A percentile compares a stretch with the other conserved stretches of the same genome.
phyloP scores from a whole-genome alignment of 331 rosid species.

The Spiraea crenata region DNA sequence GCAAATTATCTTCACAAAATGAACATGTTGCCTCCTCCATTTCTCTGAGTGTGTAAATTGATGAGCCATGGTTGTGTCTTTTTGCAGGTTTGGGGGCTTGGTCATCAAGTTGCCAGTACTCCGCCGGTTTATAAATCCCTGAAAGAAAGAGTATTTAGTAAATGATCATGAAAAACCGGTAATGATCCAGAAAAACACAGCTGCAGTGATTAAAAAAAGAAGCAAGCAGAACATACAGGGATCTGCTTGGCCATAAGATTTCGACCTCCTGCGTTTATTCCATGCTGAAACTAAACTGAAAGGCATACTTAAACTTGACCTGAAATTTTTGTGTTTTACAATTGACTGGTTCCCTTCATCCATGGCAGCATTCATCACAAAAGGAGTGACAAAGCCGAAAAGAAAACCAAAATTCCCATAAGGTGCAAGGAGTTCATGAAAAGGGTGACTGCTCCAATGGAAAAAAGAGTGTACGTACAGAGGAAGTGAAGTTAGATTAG shows the following conservation, averaged over 20 bases:
- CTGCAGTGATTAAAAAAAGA: background rate
- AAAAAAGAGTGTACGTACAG: slow-evolving; percentile 42
- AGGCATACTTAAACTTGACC: slow-evolving; percentile 49
- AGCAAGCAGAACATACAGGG: slow-evolving; percentile 56
- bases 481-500: slow-evolving; percentile 54
- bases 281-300: slow-evolving; percentile 90
- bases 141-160: slow-evolving; percentile 5
- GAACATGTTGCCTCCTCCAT: slow-evolving; percentile 93
- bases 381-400: slow-evolving; percentile 10
- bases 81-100: slow-evolving; percentile 55
- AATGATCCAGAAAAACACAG: background rate
- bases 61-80: slow-evolving; percentile 73
- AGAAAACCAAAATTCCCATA: slow-evolving; percentile 17
- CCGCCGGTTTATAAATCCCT: slow-evolving; percentile 84
- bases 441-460: slow-evolving; percentile 2
- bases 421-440: background rate
- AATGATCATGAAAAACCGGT: slow-evolving; percentile 6
- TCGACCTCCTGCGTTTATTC: slow-evolving; percentile 91
- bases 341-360: background rate
- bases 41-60: slow-evolving; percentile 76
- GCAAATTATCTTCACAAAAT: slow-evolving; percentile 74
- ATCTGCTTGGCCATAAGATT: slow-evolving; percentile 66
- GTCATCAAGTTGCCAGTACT: slow-evolving; percentile 82
- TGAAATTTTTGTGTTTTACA: slow-evolving; percentile 15
- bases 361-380: background rate